Conservation (phyloP, 2,329 filamentous ascomycete genomes). For the Phyllosticta ampelicida region DNA sequence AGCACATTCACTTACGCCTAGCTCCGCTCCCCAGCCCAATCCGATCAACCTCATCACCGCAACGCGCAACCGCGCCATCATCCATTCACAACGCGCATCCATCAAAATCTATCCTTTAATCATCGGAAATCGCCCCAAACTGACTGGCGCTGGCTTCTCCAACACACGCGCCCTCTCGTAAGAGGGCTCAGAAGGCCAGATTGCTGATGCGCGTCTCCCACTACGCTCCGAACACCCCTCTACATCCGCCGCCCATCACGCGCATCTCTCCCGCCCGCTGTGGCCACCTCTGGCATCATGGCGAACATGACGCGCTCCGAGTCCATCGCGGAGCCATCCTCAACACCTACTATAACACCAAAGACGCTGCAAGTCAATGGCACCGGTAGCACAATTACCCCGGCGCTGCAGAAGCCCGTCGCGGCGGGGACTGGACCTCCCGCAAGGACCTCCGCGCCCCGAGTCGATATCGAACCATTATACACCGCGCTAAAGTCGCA, state of each 20-base stretch:
- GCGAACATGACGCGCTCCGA: constrained; percentile 28
- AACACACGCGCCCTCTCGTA: constrained; percentile 3
- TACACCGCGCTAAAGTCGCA: constrained; percentile 51
- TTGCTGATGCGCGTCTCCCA: constrained; percentile 4
- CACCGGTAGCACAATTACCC: neutral
- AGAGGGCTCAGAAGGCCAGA: constrained; percentile 7
- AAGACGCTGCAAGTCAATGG: constrained; percentile 22
- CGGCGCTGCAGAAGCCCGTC: constrained; percentile 1
- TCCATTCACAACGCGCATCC: constrained; percentile 4
- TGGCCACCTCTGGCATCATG: constrained; percentile 20
- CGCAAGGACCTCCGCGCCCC: constrained; percentile 42
- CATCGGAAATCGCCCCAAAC: neutral
- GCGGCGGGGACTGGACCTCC: constrained; percentile 29
- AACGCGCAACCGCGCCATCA: constrained; percentile 4
- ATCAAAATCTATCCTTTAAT: neutral
- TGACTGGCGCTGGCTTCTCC: constrained; percentile 5
- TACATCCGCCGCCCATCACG: constrained; percentile 16
- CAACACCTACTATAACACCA: constrained; percentile 22
- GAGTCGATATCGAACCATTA: constrained; percentile 52
- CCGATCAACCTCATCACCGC: constrained; percentile 6
- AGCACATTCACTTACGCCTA: neutral
- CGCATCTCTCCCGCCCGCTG: constrained; percentile 15
- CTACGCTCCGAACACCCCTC: constrained; percentile 16
- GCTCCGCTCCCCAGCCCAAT: constrained; percentile 5
- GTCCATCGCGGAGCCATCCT: constrained; percentile 24